A percentile compares a stretch with the other conserved stretches of the same genome.
Evolutionary conservation across 257 asterid genomes (phyloP).

Genomic region (Solanum habrochaites): DNA sequence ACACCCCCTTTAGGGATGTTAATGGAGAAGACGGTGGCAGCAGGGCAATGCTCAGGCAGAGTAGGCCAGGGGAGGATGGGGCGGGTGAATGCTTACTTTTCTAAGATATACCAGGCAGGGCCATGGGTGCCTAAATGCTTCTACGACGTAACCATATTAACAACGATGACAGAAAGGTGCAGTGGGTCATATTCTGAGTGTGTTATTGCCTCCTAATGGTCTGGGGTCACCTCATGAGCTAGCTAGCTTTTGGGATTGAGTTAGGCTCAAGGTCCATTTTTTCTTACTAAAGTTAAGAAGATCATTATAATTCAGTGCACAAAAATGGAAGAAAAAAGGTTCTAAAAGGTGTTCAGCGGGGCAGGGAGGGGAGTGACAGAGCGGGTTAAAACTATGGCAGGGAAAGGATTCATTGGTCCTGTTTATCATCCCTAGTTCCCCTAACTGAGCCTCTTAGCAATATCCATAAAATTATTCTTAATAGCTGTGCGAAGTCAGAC

Average conservation of each 20-base stretch:
- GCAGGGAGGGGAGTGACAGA: not conserved
- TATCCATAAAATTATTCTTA: not conserved
- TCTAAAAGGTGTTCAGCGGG: not conserved
- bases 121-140: not conserved
- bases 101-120: not conserved
- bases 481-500: not conserved
- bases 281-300: not conserved
- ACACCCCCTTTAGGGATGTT: not conserved
- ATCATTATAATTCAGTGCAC: not conserved
- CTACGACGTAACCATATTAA: not conserved
- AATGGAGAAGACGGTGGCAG: not conserved
- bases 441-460: not conserved
- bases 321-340: not conserved
- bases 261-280: not conserved
- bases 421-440: not conserved
- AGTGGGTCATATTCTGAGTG: not conserved
- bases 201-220: not conserved
- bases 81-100: not conserved
- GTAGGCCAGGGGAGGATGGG: not conserved
- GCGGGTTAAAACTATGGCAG: not conserved
- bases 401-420: not conserved
- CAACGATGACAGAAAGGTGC: not conserved
- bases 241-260: not conserved
- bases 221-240: not conserved
- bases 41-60: not conserved